phyloP scores from a whole-genome alignment of 192 early-diverging fungal species.

The Podila epicladia region DNA sequence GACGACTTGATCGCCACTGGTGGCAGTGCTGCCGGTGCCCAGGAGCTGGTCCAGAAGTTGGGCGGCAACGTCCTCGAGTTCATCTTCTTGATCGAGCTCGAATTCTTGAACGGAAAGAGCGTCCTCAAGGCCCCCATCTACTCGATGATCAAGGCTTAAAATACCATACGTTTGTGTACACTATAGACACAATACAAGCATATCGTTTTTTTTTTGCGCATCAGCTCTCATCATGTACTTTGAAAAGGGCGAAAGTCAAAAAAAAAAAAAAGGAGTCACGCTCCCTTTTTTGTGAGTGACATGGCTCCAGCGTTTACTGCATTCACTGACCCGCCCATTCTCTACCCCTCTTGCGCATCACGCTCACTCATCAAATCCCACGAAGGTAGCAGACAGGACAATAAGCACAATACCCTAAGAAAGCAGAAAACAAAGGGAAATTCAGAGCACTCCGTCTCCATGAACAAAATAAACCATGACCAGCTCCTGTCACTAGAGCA shows the following conservation, averaged over 20 bases:
- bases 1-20: conserved; percentile 98
- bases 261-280: no score
- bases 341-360: background rate
- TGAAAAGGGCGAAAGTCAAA: no score
- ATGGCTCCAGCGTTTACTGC: no score
- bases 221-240: no score
- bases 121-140: conserved; percentile 88
- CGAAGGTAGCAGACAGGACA: background rate
- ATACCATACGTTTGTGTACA: no score
- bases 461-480: conserved; percentile 79
- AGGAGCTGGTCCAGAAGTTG: conserved; percentile 79
- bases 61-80: conserved; percentile 83
- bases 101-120: conserved; percentile 82
- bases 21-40: conserved; percentile 85
- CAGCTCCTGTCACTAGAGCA: conserved; percentile 93
- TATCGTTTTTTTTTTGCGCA: background rate
- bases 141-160: conserved; percentile 77
- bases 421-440: background rate
- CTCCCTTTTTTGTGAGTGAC: no score
- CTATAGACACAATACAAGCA: no score
- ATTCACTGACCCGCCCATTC: no score
- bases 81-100: conserved; percentile 93
- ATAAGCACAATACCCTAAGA: background rate
- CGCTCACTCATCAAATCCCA: background rate
- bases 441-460: conserved; percentile 20